A percentile compares a stretch with the other conserved stretches of the same genome.
Conservation (phyloP, 2,329 filamentous ascomycete genomes). For the Sporothrix inflata region DNA sequence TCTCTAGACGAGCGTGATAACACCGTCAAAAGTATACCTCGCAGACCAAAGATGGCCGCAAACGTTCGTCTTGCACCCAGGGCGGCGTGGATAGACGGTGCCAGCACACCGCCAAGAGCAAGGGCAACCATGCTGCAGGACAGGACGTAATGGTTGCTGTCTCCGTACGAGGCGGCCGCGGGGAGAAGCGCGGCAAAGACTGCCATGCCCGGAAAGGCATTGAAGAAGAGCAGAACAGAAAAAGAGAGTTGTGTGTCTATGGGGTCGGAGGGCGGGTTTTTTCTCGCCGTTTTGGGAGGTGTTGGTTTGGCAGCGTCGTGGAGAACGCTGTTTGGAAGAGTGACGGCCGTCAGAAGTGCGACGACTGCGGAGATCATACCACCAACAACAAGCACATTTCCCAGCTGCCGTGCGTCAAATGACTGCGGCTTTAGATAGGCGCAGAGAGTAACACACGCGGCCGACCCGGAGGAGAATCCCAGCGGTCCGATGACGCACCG, state of each 20-base stretch:
- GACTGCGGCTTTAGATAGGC: background rate
- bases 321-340: background rate
- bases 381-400: background rate
- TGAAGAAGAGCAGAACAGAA: background rate
- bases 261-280: no score
- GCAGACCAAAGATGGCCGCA: background rate
- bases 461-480: slow-evolving; percentile 7
- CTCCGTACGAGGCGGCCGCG: background rate
- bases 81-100: background rate
- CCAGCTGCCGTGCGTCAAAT: background rate
- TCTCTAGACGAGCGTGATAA: no score
- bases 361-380: background rate
- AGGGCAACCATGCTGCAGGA: background rate
- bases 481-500: slow-evolving; percentile 12
- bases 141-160: background rate
- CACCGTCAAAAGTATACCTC: background rate
- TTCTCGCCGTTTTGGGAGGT: no score
- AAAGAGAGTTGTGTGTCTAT: background rate
- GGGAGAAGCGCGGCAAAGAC: background rate
- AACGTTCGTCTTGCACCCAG: background rate
- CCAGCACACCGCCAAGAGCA: background rate
- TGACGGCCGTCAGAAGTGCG: background rate
- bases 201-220: background rate
- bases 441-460: background rate
- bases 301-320: no score